Percentiles rank a stretch among this genome's conserved stretches.
Evolutionary conservation across 805 yeast species (phyloP).

Genomic region (Priceomyces carsonii): DNA sequence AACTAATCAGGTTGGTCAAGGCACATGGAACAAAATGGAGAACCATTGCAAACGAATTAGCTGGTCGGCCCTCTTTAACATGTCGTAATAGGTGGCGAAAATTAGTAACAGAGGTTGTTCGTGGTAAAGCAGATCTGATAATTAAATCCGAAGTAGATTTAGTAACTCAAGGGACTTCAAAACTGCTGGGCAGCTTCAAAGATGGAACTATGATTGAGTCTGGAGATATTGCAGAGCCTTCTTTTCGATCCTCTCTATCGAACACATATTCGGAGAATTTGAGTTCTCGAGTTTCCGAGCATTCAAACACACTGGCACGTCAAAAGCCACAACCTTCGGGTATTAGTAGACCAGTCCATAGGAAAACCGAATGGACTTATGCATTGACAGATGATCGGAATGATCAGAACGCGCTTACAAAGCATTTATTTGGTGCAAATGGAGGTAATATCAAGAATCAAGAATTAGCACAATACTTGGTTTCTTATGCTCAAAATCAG

Average conservation of each 20-base stretch:
- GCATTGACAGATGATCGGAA: conserved; percentile 43
- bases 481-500: conserved; percentile 59
- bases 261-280: no score
- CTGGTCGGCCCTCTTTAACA: conserved; percentile 82
- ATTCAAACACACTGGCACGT: background rate
- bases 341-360: conserved; percentile 13
- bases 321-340: conserved; percentile 2
- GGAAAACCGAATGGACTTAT: conserved; percentile 63
- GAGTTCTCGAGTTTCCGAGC: no score
- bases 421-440: conserved; percentile 17
- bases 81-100: conserved; percentile 94
- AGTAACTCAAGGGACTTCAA: conserved; percentile 30
- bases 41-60: conserved; percentile 67
- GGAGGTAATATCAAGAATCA: conserved; percentile 54
- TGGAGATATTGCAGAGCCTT: background rate
- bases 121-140: conserved; percentile 58
- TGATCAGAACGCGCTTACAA: conserved; percentile 31
- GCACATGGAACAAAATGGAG: conserved; percentile 88
- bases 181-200: conserved; percentile 5
- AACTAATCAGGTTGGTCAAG: conserved; percentile 66
- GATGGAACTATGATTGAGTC: background rate
- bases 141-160: conserved; percentile 62
- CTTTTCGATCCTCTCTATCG: background rate
- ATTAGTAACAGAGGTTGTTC: conserved; percentile 70
- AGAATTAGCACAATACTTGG: conserved; percentile 55